Base-by-base conservation (phyloP, 805 yeast species). In the Peterozyma toletana region DNA sequence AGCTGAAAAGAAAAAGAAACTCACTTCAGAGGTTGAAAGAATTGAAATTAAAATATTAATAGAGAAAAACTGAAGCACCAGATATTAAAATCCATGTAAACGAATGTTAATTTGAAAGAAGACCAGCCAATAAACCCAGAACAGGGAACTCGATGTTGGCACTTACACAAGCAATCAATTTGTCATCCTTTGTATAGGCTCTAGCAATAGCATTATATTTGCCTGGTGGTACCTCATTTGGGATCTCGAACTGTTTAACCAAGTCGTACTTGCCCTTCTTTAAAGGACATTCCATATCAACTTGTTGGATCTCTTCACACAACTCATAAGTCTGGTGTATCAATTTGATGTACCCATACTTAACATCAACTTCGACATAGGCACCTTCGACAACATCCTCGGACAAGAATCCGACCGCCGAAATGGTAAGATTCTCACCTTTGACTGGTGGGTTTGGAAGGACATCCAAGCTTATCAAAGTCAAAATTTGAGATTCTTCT, bases 191-290 rank as follows among this genome's bases (percentile, higher is more conserved):
- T 35, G 95, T 88, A 68, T 77, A 93, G 2, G 98, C 99, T 57
- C 91, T 79, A 15, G 97, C 98, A 42, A 73, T 68, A 27, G 91
- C 95, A 30, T 77, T 68, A 67, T 93, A 93, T 58, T 77, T 83
- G 35, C 99, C 99, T 17, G 98, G 96, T 47, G 99, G 99, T 30
- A 91, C 95, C 61, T 88, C 93, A 13, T 73, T 70, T 14, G 99
- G 99, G 45, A 93, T 78, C 55, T 82, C 90, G 21, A 93, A 95
- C 38, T 68, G 64, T 62, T 89, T 89, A 21, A 73, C 60, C 43
- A 93, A 66, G 42, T 68, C 65, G 53, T 87, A 83, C 40, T 64
- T 60, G 11, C 98, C 99, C 50, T 77, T 68, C 40, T 68, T 59
- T 36, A 93, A 64, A 1, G 99, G 99, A 62, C 99, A 93, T 47